Evolutionary conservation across 768 basidiomycete genomes (phyloP), one percentile per base, ranked within the genome.

Genomic region (Auriscalpium orientale): DNA sequence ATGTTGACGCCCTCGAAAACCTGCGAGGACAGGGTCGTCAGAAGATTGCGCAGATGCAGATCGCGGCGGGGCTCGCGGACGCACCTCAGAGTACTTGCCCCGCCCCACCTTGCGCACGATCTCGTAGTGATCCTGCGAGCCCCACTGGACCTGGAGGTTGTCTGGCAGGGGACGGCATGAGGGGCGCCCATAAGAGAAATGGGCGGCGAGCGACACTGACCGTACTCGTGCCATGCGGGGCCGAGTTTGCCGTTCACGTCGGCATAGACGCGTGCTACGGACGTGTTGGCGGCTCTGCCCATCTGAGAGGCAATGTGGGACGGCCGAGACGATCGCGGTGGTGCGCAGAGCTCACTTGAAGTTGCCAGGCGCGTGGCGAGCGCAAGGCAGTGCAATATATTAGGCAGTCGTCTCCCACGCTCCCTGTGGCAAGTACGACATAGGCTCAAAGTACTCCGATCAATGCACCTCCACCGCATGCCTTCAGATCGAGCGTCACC

Each of bases 111-210:
- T 98, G 56, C 94, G 80, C 36, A 98, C 92, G 68, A 98, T 95
- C 74, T 98, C 94, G 66, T 98, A 98, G 71, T 95, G 91, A 73
- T 97, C 94, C 74, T 98, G 94, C 7, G 87, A 82, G 53, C 94
- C 94, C 94, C 94, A 98, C 64, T 94, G 90, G n/a, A 98, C 89
- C 72, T 93, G 91, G 12, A 98, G 79, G 70, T 94, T 95, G 78
- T 98, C 91, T 92, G 67, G 58, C 61, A 61, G 49, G 59, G 53
- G 46, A 57, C 48, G 22, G 45, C 55, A 37, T 8, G 34, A 38
- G 8, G 40, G 35, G n/a, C 46, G 21, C 40, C 11, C 62, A 37
- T 45, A 4, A 55, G 44, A 18, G 28, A 28, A 28, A 28, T 28
- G 28, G 22, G 22, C 22, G n/a, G 22, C 34, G 34, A 53, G 20